phyloP scores from a whole-genome alignment of 2,329 filamentous ascomycete genomes.

The Aspergillus ibericus region DNA sequence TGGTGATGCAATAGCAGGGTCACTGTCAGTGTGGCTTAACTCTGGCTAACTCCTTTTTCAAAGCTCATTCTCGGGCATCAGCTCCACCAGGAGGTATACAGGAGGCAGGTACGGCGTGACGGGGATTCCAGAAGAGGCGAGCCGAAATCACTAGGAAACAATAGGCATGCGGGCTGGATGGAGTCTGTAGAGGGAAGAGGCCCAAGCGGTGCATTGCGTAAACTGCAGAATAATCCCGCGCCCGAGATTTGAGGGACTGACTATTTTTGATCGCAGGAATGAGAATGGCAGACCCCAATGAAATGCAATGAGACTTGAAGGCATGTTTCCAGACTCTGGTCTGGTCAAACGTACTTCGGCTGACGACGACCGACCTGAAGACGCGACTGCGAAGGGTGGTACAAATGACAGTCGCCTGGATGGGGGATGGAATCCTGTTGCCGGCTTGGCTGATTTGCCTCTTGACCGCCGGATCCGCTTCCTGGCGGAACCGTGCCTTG shows the following conservation, averaged over 20 bases:
- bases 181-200: constrained; percentile 4
- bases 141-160: constrained; percentile 8
- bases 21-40: too few species aligned
- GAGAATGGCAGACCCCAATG: background rate
- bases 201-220: constrained; percentile 18
- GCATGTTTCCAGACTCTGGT: background rate
- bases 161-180: constrained; percentile 3
- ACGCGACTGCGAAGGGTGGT: background rate
- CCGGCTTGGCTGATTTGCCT: constrained; percentile 5
- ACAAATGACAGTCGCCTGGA: background rate
- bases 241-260: background rate
- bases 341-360: background rate
- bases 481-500: constrained; percentile 4
- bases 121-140: constrained; percentile 10
- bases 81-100: background rate
- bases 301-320: background rate
- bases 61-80: background rate
- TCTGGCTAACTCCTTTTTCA: background rate
- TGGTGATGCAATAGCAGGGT: background rate
- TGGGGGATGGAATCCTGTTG: background rate
- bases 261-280: background rate
- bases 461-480: constrained; percentile 10
- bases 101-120: background rate
- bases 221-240: constrained; percentile 6
- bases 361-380: background rate